A percentile compares a stretch with the other conserved stretches of the same genome.
Evolutionary conservation across 2,329 filamentous ascomycete species (phyloP).

Genomic region (Daldinia sp.): DNA sequence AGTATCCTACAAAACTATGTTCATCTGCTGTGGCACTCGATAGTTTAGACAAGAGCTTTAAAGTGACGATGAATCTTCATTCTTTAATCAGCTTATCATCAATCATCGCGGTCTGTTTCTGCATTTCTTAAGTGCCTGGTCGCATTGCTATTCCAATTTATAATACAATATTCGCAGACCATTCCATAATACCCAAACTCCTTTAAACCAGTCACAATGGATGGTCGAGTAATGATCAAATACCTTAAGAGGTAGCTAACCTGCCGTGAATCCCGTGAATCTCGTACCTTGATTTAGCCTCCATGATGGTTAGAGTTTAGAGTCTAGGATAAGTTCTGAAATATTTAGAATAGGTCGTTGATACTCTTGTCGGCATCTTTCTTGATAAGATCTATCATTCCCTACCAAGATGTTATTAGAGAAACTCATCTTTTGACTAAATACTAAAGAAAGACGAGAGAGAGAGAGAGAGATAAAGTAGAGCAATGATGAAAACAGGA

Average conservation of each 20-base stretch:
- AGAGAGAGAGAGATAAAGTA: too few species aligned
- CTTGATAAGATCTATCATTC: slow-evolving; percentile 94
- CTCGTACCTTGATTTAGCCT: not conserved
- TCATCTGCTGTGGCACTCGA: not conserved
- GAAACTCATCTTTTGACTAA: not conserved
- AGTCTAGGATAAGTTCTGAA: not conserved
- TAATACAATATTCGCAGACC: not conserved
- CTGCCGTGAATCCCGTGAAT: not conserved
- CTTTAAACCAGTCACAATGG: not conserved
- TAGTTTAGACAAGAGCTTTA: not conserved
- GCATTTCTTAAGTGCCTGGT: not conserved
- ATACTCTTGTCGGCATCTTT: slow-evolving; percentile 94
- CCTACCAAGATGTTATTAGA: slow-evolving; percentile 62
- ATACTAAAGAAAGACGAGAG: not conserved
- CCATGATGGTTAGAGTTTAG: not conserved
- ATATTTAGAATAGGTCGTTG: slow-evolving; percentile 78
- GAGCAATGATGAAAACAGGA: too few species aligned
- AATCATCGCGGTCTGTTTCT: not conserved
- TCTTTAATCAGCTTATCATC: not conserved
- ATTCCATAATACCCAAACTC: not conserved
- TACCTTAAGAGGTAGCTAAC: not conserved
- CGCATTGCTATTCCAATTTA: not conserved
- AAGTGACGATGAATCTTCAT: not conserved
- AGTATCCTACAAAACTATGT: not conserved
- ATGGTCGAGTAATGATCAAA: not conserved